Base-by-base conservation (phyloP, 768 basidiomycete genomes). In the Russula griseocarnosa region DNA sequence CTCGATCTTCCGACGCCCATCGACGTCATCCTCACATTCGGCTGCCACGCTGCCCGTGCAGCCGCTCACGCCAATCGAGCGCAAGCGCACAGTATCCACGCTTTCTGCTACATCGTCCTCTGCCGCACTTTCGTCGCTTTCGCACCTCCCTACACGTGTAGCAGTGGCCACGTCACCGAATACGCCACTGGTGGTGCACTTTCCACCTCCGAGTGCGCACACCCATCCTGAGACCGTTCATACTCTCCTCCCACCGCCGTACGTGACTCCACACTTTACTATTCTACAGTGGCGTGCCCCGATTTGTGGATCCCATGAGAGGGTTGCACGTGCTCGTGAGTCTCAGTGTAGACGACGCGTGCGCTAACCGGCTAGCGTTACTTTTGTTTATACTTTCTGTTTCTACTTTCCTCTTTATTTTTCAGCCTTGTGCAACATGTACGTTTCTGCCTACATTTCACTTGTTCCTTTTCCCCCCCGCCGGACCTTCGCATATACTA, bases 191-290 rank as follows among this genome's bases (percentile, higher is more conserved):
- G 78, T 83, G 7, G 76, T 81, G 9, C 81, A 84, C 74, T 89
- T 91, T 75, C 87, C 90, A 10, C 80, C 83, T 0, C 73, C 76
- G n/a, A 85, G 83, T 60, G 79, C 82, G 20, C 78, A 80, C 54
- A 75, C 76, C 26, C 78, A 83, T 60, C 74, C 83, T 22, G 86
- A 89, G 70, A 77, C 75, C 28, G 82, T 87, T 10, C 90, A 92
- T 71, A 82, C 87, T 0, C 77, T 90, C 20, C 78, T 91, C 26
- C 90, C 90, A 0, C 81, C 82, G 3, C 88, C 88, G 47, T 90
- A 90, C 70, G 73, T 88, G 65, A 82, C 77, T 68, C 83, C 86
- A 62, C 90, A 92, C 63, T 76, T 90, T 72, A 87, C 87, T 22
- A 81, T 88, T 53, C 76, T 90, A 36, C 77, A 81, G 20, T 79